These are phyloP conservation scores for Sextonia rubra DNA, from an alignment of 164 flowering plant species.

Conservation along the genomic window DNA sequence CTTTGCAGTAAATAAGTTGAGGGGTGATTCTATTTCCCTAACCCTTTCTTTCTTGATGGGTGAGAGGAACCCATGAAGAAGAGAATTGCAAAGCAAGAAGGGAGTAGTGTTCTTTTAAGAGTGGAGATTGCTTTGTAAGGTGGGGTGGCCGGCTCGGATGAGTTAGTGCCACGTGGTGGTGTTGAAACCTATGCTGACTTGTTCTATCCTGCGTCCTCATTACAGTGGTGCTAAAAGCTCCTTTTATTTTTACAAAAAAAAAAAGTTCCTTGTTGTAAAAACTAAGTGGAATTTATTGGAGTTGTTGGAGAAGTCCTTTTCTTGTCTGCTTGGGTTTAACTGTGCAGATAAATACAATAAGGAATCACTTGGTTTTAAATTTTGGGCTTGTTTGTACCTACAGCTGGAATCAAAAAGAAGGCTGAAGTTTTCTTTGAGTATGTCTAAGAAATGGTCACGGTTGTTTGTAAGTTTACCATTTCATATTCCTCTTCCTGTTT, in stretches of 20 bases:
- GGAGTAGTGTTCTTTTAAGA: conserved; percentile 8
- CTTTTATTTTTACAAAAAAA: too few relatives aligned
- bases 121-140: conserved; percentile 1
- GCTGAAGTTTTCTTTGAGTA: background rate
- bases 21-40: background rate
- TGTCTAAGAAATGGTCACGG: background rate
- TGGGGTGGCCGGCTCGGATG: conserved; percentile 42
- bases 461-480: too few relatives aligned
- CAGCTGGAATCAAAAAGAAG: background rate
- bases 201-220: conserved; percentile 48
- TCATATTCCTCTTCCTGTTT: too few relatives aligned
- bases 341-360: too few relatives aligned
- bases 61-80: conserved; percentile 10
- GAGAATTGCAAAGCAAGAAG: conserved; percentile 8
- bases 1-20: background rate
- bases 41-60: conserved; percentile 8
- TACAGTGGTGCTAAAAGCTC: background rate
- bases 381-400: background rate
- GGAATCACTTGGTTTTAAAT: background rate
- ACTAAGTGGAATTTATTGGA: background rate
- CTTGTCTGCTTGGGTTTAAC: background rate
- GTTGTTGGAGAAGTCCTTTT: background rate
- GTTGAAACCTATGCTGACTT: conserved; percentile 57
- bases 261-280: conserved; percentile 8
- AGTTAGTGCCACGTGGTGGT: conserved; percentile 46